A percentile compares a stretch with the other conserved stretches of the same genome.
Evolutionary conservation across 192 early-diverging fungal genomes (phyloP).

Genomic region (Coemansia sp.): DNA sequence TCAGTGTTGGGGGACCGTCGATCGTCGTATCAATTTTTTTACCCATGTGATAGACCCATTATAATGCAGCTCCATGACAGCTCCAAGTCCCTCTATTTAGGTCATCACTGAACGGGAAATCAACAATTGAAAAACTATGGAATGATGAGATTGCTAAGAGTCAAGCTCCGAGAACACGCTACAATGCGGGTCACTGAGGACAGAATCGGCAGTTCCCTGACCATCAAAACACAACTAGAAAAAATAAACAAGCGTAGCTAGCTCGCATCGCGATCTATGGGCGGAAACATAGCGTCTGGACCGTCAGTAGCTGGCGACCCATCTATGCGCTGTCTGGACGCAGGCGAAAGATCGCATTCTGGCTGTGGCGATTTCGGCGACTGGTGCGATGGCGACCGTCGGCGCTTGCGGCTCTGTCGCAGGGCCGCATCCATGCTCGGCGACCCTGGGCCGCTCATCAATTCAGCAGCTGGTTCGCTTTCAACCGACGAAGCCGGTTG

Average conservation of each 20-base stretch:
- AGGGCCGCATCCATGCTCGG: slow-evolving; percentile 24
- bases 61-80: background rate
- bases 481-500: background rate
- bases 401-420: slow-evolving; percentile 36
- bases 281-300: slow-evolving; percentile 33
- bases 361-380: slow-evolving; percentile 2
- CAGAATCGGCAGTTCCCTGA: slow-evolving; percentile 23
- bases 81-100: slow-evolving; percentile 1
- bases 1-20: background rate
- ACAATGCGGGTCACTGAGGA: slow-evolving; percentile 13
- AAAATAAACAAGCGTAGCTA: background rate
- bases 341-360: background rate
- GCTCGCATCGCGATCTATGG: slow-evolving; percentile 24
- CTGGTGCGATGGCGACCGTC: slow-evolving; percentile 24
- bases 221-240: slow-evolving; percentile 1
- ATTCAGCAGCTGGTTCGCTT: background rate
- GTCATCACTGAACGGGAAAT: background rate
- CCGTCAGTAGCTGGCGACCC: slow-evolving; percentile 6
- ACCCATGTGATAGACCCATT: background rate
- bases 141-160: slow-evolving; percentile 39
- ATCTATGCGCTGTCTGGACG: background rate
- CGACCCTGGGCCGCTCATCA: slow-evolving; percentile 13
- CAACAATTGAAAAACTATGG: slow-evolving; percentile 1
- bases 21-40: background rate
- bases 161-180: slow-evolving; percentile 35